Evolutionary conservation across 257 asterid species (phyloP), one percentile per base, ranked within the genome.

Genomic region (Asclepias syriaca): DNA sequence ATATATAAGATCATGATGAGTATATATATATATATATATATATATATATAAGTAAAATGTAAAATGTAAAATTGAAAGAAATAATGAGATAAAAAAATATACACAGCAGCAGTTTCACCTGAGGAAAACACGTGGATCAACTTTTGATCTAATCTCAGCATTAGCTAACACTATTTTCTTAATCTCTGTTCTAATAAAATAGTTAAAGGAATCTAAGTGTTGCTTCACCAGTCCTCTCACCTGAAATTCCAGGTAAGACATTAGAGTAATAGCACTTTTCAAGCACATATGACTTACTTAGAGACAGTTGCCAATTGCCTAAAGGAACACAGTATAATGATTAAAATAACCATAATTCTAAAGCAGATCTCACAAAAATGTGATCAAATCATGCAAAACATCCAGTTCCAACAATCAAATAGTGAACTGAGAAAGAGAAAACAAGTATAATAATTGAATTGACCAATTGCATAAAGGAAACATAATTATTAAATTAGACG

Each of bases 221-320:
- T 87, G 96, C 79, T 90, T 94, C 89, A 90, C 98, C 75, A 95
- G 87, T 32, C 97, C 97, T 75, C 97, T 85, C 77, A 90, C 95
- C 98, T 88, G 56, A 82, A 81, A 75, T 77, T 76, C 78, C 80
- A 76, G 12, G 37, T 60, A 64, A 64, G n/a, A 54, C 22, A 70
- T 32, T 0, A 43, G 22, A 43, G 32, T 19, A 27, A 29, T 27
- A 54, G 64, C 8, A 54, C n/a, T 48, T 64, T 18, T 27, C 65
- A 15, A 6, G 16, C 37, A 29, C 11, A 72, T 46, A 34, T 48
- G 18, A 61, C 18, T 66, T 59, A 22, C 21, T 16, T 50, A 50
- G 15, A 48, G 29, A 40, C 27, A 29, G 3, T 34, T 34, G 5
- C 39, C 39, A 34, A 34, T 34, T 27, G 6, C 16, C 15, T n/a